Evolutionary conservation across 257 asterid species (phyloP).

Genomic region (Cynanchum wilfordii): DNA sequence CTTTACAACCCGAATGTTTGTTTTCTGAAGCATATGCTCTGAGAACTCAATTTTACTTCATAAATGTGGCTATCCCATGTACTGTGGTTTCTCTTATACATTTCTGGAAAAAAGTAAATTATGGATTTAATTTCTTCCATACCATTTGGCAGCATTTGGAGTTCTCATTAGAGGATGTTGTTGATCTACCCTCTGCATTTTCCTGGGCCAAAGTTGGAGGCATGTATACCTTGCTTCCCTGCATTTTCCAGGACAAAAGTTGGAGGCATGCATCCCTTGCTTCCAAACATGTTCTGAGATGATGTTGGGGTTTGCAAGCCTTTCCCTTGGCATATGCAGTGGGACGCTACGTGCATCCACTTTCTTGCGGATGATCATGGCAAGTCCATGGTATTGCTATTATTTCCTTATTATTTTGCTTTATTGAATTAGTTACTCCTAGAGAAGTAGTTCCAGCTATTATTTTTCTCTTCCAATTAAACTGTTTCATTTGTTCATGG

Average conservation of each 20-base stretch:
- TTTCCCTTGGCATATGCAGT: constrained; percentile 42
- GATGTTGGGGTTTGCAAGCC: constrained; percentile 41
- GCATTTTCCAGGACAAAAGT: constrained; percentile 57
- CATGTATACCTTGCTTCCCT: constrained; percentile 55
- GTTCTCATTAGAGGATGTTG: constrained; percentile 28
- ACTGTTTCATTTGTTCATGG: not conserved
- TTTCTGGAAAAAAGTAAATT: constrained; percentile 9
- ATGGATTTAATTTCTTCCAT: constrained; percentile 21
- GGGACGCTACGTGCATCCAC: constrained; percentile 35
- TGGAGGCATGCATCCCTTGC: constrained; percentile 60
- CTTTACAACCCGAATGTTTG: not conserved
- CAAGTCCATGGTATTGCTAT: constrained; percentile 36
- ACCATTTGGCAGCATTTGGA: constrained; percentile 25
- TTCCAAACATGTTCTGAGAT: constrained; percentile 44
- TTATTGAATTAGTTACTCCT: not conserved
- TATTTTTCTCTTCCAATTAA: not conserved
- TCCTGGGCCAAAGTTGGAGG: constrained; percentile 61
- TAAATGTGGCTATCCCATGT: not conserved
- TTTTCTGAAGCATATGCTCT: not conserved
- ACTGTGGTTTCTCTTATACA: not conserved
- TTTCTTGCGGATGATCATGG: constrained; percentile 38
- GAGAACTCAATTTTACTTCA: not conserved
- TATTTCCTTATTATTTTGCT: not conserved
- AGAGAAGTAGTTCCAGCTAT: constrained; percentile 5
- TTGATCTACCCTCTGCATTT: constrained; percentile 46